phyloP scores from a whole-genome alignment of 2,329 filamentous ascomycete species.

The Alternaria gansuensis region DNA sequence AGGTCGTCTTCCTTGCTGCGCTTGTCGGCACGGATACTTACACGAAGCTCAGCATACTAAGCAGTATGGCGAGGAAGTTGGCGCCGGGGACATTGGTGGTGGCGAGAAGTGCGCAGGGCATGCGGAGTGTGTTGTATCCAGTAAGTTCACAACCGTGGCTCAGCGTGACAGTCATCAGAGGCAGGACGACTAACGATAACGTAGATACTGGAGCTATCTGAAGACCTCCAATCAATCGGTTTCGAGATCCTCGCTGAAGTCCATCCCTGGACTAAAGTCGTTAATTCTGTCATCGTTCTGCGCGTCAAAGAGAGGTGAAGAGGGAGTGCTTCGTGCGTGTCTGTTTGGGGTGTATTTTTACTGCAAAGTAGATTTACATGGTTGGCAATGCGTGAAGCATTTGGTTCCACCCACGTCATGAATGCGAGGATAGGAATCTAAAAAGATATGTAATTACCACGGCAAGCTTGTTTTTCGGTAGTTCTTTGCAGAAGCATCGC shows the following conservation, averaged over 20 bases:
- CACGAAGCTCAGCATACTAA: constrained; percentile 56
- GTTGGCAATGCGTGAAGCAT: background rate
- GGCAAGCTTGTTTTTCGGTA: background rate
- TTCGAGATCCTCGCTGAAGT: constrained; percentile 57
- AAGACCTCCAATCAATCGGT: constrained; percentile 39
- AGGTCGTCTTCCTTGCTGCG: constrained; percentile 62
- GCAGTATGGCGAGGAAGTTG: constrained; percentile 52
- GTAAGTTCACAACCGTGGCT: constrained; percentile 41
- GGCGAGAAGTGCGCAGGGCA: constrained; percentile 56
- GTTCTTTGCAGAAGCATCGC: background rate
- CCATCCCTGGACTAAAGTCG: constrained; percentile 60
- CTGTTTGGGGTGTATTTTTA: background rate
- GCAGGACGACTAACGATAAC: background rate
- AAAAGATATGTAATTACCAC: too few relatives aligned
- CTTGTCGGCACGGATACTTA: constrained; percentile 57
- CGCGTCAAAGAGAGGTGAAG: constrained; percentile 30
- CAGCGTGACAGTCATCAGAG: background rate
- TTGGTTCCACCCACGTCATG: background rate
- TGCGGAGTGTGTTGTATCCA: constrained; percentile 60
- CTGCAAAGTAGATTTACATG: background rate
- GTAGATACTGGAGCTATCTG: constrained; percentile 53
- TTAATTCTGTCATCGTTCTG: constrained; percentile 61
- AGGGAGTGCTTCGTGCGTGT: background rate
- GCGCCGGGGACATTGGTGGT: constrained; percentile 57
- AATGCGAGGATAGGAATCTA: background rate